Percentiles rank a stretch among this genome's conserved stretches.
Evolutionary conservation across 2,329 filamentous ascomycete species (phyloP).

Genomic region (Xylariaceae sp.): DNA sequence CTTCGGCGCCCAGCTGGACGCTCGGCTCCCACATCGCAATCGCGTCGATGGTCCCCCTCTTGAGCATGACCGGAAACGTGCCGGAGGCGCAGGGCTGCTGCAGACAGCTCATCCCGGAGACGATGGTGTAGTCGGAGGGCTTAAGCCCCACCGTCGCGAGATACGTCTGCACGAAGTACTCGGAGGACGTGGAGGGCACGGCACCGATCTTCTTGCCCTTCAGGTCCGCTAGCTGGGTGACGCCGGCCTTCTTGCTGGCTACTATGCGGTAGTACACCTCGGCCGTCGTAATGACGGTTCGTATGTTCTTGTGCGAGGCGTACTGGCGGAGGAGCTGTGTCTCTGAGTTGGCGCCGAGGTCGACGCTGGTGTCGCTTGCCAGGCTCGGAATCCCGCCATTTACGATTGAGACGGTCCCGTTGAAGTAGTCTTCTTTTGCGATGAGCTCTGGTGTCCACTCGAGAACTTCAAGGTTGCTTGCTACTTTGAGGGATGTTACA

Average conservation of each 20-base stretch:
- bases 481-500: constrained; percentile 26
- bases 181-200: constrained; percentile 39
- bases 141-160: constrained; percentile 38
- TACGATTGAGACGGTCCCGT: constrained; percentile 31
- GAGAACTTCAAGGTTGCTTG: constrained; percentile 28
- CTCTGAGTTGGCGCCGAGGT: constrained; percentile 44
- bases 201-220: constrained; percentile 43
- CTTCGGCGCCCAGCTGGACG: constrained; percentile 40
- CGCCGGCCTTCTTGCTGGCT: constrained; percentile 36
- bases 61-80: constrained; percentile 41
- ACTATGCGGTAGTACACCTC: constrained; percentile 45
- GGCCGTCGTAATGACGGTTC: constrained; percentile 41
- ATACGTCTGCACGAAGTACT: constrained; percentile 42
- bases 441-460: constrained; percentile 33
- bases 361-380: constrained; percentile 33
- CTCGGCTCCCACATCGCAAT: constrained; percentile 45
- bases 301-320: constrained; percentile 38
- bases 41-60: constrained; percentile 37
- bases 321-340: constrained; percentile 44
- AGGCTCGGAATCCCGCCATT: constrained; percentile 43
- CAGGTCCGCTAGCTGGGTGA: constrained; percentile 37
- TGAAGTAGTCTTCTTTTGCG: constrained; percentile 33
- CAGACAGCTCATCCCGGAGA: constrained; percentile 38
- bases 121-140: constrained; percentile 38
- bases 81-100: constrained; percentile 37